Percentiles rank a stretch among this genome's conserved stretches.
Conservation (phyloP, 371 early-diverging fungal genomes). For the Mucor piriformis region DNA sequence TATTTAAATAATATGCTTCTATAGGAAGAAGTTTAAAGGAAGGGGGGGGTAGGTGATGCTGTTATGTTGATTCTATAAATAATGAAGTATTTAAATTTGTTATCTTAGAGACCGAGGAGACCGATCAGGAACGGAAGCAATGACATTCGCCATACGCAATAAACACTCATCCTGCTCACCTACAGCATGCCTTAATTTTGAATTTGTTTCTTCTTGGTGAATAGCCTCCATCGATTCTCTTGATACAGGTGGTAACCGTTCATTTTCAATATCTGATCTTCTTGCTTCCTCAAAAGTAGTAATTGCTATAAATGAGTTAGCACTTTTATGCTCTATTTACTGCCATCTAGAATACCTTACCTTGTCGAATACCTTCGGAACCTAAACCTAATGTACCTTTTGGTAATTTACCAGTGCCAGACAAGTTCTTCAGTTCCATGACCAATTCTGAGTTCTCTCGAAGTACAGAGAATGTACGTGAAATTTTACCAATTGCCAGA, state of each 20-base stretch:
- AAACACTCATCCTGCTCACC: constrained; percentile 13
- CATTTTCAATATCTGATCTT: constrained; percentile 87
- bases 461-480: constrained; percentile 85
- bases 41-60: no score
- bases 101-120: background rate
- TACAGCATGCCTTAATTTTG: constrained; percentile 32
- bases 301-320: constrained; percentile 60
- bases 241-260: constrained; percentile 84
- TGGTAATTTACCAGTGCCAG: constrained; percentile 81
- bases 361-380: constrained; percentile 85
- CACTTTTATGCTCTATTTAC: background rate
- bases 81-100: no score
- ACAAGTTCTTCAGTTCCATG: constrained; percentile 86
- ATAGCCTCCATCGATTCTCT: constrained; percentile 43
- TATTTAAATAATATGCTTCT: no score
- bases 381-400: constrained; percentile 86
- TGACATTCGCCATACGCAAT: constrained; percentile 18
- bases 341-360: constrained; percentile 29
- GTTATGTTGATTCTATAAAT: no score
- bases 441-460: constrained; percentile 90
- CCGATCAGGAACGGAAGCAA: constrained; percentile 19
- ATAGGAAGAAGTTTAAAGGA: no score
- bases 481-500: constrained; percentile 89
- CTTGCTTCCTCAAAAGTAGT: constrained; percentile 92
- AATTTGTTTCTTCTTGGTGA: constrained; percentile 48